Conservation (phyloP, 352 stramenopile species). For the Pythium periplocum region DNA sequence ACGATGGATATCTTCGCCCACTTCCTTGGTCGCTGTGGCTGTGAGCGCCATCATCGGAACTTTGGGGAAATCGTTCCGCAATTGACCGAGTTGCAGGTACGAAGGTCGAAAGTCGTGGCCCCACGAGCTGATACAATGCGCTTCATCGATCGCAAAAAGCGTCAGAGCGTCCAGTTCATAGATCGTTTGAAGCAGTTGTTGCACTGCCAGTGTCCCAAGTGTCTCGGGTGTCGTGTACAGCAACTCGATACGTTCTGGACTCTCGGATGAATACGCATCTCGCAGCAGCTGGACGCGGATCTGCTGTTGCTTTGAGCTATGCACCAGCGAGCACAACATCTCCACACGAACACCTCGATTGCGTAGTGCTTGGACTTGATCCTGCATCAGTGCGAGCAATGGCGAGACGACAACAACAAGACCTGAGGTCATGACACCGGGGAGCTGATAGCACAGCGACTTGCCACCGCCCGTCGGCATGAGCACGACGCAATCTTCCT, state of each 20-base stretch:
- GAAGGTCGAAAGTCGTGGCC: constrained; percentile 84
- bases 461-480: constrained; percentile 97
- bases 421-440: constrained; percentile 44
- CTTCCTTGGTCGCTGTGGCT: constrained; percentile 72
- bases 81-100: constrained; percentile 36
- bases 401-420: constrained; percentile 86
- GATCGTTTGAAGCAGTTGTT: constrained; percentile 25
- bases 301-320: constrained; percentile 13
- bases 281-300: constrained; percentile 24
- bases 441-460: constrained; percentile 96
- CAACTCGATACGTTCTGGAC: constrained; percentile 37
- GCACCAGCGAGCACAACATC: constrained; percentile 48
- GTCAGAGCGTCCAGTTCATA: constrained; percentile 18
- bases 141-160: constrained; percentile 85
- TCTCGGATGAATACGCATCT: constrained; percentile 11
- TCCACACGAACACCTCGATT: constrained; percentile 34
- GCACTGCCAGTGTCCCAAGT: constrained; percentile 50
- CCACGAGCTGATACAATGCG: constrained; percentile 91
- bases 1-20: constrained; percentile 51
- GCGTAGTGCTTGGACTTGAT: constrained; percentile 73
- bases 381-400: constrained; percentile 84
- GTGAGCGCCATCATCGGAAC: constrained; percentile 83
- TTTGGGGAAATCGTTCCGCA: constrained; percentile 26
- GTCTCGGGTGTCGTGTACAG: constrained; percentile 89
- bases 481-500: constrained; percentile 73